Evolutionary conservation across 306 rosid species (phyloP), one percentile per base, ranked within the genome.

Genomic region (Cucurbita pepo): DNA sequence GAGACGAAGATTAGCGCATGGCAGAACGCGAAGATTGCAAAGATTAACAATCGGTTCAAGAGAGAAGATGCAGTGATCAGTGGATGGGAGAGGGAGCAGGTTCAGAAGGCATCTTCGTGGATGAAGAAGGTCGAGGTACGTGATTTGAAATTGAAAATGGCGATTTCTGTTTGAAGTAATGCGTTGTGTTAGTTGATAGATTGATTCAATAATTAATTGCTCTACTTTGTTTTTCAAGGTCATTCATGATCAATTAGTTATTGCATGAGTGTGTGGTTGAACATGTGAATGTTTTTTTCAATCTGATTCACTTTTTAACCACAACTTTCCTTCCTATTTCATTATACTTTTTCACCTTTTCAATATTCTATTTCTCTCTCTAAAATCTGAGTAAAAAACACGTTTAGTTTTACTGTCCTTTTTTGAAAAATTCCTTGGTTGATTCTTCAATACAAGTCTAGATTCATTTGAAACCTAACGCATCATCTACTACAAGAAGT

Each of bases 41-140:
- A 91, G 82, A 75, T 95, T 16, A 95, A 95, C 38, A 95, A 95
- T 67, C 81, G 99, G 82, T 88, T 88, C 74, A 95, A 95, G 87
- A 88, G 97, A 60, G 97, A 95, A 45, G 97, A 89, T 21, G 97
- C 96, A n/a, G 79, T 91, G 0, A 84, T 95, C 75, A 78, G 85
- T 52, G 96, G 96, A 0, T 86, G 92, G 92, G 96, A 95, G 77
- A 84, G 81, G 64, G 95, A 89, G 74, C 92, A 91, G 57, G 90
- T 89, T 72, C 95, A 91, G 69, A 95, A 88, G 74, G 88, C 99
- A 4, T 45, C 89, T 19, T 80, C 96, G 0, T 89, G 91, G 90
- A 89, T 95, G 97, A 95, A 88, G 78, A 95, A 89, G 84, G 65
- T 91, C 44, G 97, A 95, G 97, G 99, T 95, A 64, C 37, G 71